Conservation (phyloP, 495 filamentous ascomycete species). For the Chaetomium tenue region DNA sequence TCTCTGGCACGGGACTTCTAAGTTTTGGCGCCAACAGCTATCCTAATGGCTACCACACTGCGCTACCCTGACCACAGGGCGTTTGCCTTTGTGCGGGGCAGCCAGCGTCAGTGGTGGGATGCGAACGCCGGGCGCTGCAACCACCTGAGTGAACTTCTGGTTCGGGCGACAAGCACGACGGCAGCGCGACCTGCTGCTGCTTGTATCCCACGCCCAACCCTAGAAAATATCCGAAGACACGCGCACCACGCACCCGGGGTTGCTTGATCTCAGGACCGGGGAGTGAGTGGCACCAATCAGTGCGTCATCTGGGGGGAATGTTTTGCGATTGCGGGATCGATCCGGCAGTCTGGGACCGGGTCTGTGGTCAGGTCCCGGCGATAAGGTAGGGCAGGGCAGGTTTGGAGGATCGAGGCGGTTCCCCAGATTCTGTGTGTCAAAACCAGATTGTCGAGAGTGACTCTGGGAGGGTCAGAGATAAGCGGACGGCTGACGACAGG, state of each 20-base stretch:
- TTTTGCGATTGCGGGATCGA: conserved; percentile 42
- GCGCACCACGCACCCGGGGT: conserved; percentile 22
- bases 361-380: conserved; percentile 29
- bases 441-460: conserved; percentile 39
- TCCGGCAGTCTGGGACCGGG: conserved; percentile 47
- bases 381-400: conserved; percentile 35
- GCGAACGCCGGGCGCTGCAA: conserved; percentile 15
- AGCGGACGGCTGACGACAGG: conserved; percentile 46
- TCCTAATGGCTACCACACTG: conserved; percentile 13
- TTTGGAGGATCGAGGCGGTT: conserved; percentile 32
- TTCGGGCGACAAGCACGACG: background rate
- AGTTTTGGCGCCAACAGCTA: conserved; percentile 7
- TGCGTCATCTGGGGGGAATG: conserved; percentile 51
- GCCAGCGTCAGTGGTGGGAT: background rate
- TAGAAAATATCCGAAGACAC: conserved; percentile 30
- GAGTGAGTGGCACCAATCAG: conserved; percentile 45
- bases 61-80: conserved; percentile 13
- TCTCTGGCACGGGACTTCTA: conserved; percentile 1
- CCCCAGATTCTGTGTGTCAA: conserved; percentile 41
- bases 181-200: conserved; percentile 9
- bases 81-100: conserved; percentile 7
- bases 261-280: conserved; percentile 27
- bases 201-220: conserved; percentile 19
- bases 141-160: conserved; percentile 3
- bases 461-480: conserved; percentile 42